phyloP scores from a whole-genome alignment of 1,284 basidiomycete genomes.

The Cryptococcus depauperatus region DNA sequence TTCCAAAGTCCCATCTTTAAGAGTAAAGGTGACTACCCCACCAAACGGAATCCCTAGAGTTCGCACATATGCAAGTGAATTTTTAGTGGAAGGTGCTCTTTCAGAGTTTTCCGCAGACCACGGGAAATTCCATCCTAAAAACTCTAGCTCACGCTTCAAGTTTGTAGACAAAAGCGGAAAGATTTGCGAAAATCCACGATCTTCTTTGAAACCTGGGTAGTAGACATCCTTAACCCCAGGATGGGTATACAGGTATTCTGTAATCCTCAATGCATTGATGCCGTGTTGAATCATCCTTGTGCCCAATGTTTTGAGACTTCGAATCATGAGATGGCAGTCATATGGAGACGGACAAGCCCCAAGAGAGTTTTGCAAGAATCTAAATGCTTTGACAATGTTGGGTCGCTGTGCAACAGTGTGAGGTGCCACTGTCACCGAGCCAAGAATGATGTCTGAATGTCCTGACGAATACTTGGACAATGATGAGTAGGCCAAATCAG shows the following conservation, averaged over 20 bases:
- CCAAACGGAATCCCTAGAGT: constrained; percentile 62
- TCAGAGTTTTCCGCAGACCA: constrained; percentile 20
- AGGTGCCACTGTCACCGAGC: constrained; percentile 57
- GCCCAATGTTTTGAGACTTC: constrained; percentile 83
- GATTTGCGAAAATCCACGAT: constrained; percentile 57
- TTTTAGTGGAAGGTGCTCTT: constrained; percentile 21
- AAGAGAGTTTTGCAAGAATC: constrained; percentile 85
- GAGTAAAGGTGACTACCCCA: constrained; percentile 51
- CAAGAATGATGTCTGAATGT: constrained; percentile 86
- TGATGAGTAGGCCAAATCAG: constrained; percentile 45
- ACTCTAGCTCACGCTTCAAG: constrained; percentile 59
- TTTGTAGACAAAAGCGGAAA: constrained; percentile 56
- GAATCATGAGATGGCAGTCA: constrained; percentile 85
- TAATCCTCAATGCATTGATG: constrained; percentile 68
- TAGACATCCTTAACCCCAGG: constrained; percentile 63
- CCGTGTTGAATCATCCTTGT: constrained; percentile 84
- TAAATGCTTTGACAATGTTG: constrained; percentile 48
- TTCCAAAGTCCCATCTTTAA: constrained; percentile 50
- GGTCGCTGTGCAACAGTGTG: constrained; percentile 12
- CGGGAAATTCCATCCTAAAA: constrained; percentile 41
- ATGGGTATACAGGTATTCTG: constrained; percentile 54
- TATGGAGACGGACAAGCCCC: constrained; percentile 81
- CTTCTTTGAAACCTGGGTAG: constrained; percentile 70
- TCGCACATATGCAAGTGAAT: constrained; percentile 16
- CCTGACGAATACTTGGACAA: constrained; percentile 91